Percentiles rank a stretch among this genome's conserved stretches.
These are phyloP conservation scores for Trichoderma cornu-damae DNA, from an alignment of 2,329 filamentous ascomycete genomes.

Conservation along the genomic window DNA sequence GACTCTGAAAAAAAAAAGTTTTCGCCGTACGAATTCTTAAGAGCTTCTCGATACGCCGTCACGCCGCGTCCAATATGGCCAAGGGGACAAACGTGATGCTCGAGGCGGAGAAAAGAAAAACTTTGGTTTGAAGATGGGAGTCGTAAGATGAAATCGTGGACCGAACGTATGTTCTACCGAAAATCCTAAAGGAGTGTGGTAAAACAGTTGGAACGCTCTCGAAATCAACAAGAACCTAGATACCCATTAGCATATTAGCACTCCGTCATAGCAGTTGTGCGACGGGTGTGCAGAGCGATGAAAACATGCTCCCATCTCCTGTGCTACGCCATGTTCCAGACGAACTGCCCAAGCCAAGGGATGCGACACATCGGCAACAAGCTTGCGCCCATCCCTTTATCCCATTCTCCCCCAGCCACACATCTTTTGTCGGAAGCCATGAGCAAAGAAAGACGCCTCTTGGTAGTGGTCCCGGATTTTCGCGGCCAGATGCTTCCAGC, in stretches of 20 bases:
- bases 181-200: constrained; percentile 39
- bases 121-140: constrained; percentile 26
- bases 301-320: not conserved
- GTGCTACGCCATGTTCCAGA: not conserved
- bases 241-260: constrained; percentile 26
- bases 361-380: not conserved
- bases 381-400: not conserved
- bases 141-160: constrained; percentile 27
- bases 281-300: not conserved
- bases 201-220: constrained; percentile 37
- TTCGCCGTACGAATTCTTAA: constrained; percentile 33
- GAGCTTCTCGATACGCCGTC: constrained; percentile 38
- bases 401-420: not conserved
- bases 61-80: constrained; percentile 35
- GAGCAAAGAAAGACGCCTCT: too few relatives aligned
- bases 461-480: too few relatives aligned
- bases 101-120: constrained; percentile 20
- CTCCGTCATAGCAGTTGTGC: not conserved
- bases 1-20: constrained; percentile 34
- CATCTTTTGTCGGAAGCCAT: too few relatives aligned
- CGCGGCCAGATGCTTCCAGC: not conserved
- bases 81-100: constrained; percentile 23
- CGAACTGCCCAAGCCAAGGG: not conserved
- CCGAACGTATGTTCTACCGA: constrained; percentile 35
- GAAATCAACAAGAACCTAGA: constrained; percentile 40